A percentile compares a stretch with the other conserved stretches of the same genome.
Conservation (phyloP, 2,329 filamentous ascomycete species). For the Aureobasidium vineae region DNA sequence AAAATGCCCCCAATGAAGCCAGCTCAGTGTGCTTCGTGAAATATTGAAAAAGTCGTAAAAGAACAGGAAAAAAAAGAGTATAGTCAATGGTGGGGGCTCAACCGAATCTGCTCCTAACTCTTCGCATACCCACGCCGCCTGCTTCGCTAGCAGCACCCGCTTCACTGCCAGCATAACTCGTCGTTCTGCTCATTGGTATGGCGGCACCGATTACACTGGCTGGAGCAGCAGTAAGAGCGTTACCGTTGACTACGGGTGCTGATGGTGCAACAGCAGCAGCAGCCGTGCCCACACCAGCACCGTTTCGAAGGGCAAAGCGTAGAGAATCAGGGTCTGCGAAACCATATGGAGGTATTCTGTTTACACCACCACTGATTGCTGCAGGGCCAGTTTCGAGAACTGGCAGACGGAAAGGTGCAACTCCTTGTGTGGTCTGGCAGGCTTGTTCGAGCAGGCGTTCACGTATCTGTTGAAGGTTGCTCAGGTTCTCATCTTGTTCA, state of each 20-base stretch:
- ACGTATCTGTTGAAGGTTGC: slow-evolving; percentile 31
- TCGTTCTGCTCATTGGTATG: slow-evolving; percentile 34
- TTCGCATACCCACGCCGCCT: slow-evolving; percentile 29
- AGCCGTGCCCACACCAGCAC: slow-evolving; percentile 28
- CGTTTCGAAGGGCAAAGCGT: slow-evolving; percentile 19
- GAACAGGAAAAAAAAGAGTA: neutral
- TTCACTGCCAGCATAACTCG: slow-evolving; percentile 32
- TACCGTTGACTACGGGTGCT: slow-evolving; percentile 30
- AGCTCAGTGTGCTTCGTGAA: neutral
- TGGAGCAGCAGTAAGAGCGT: slow-evolving; percentile 25
- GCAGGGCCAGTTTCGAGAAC: slow-evolving; percentile 39
- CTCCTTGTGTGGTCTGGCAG: slow-evolving; percentile 33
- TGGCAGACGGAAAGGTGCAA: slow-evolving; percentile 39
- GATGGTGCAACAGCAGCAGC: slow-evolving; percentile 30
- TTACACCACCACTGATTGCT: slow-evolving; percentile 37
- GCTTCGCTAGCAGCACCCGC: slow-evolving; percentile 28
- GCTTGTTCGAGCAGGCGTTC: slow-evolving; percentile 39
- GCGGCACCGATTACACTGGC: slow-evolving; percentile 31
- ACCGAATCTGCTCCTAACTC: slow-evolving; percentile 26
- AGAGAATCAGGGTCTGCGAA: slow-evolving; percentile 34
- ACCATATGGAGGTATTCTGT: slow-evolving; percentile 37
- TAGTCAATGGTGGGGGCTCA: neutral
- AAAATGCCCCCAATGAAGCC: neutral
- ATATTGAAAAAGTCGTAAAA: neutral
- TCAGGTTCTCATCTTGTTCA: slow-evolving; percentile 12